These are phyloP conservation scores for Sugiyamaella qingdaonensis DNA, from an alignment of 805 yeast genomes.

Conservation along the genomic window DNA sequence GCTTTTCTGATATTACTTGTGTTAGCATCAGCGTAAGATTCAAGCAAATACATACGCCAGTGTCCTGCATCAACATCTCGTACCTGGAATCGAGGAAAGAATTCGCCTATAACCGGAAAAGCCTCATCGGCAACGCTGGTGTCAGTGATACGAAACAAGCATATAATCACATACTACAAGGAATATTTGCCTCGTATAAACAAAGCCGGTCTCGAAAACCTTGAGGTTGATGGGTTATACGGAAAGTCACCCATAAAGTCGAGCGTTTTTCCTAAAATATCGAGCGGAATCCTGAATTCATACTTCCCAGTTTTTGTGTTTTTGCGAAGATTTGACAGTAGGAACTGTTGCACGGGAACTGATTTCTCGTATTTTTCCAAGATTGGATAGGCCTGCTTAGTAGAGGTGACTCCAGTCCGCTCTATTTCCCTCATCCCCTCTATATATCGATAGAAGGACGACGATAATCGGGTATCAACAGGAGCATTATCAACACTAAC, in stretches of 20 bases:
- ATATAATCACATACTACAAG: slow-evolving; percentile 38
- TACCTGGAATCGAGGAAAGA: slow-evolving; percentile 73
- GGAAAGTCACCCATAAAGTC: slow-evolving; percentile 77
- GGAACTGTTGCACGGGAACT: slow-evolving; percentile 64
- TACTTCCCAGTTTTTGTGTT: slow-evolving; percentile 36
- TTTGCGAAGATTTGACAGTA: slow-evolving; percentile 62
- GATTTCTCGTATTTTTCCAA: slow-evolving; percentile 60
- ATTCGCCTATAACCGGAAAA: slow-evolving; percentile 64
- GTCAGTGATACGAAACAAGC: slow-evolving; percentile 1
- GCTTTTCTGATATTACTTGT: slow-evolving; percentile 72
- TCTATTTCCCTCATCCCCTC: slow-evolving; percentile 57
- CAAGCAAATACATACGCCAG: slow-evolving; percentile 46
- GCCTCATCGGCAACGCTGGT: slow-evolving; percentile 69
- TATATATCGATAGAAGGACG: slow-evolving; percentile 64
- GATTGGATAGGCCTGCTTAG: slow-evolving; percentile 64
- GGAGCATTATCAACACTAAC: slow-evolving; percentile 92
- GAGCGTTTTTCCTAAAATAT: slow-evolving; percentile 54
- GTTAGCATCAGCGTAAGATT: background rate
- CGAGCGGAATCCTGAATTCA: slow-evolving; percentile 64
- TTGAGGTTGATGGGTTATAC: slow-evolving; percentile 47
- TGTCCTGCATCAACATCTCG: slow-evolving; percentile 82
- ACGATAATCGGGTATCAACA: slow-evolving; percentile 53
- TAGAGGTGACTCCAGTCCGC: slow-evolving; percentile 40
- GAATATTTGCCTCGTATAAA: slow-evolving; percentile 79
- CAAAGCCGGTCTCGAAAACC: slow-evolving; percentile 69